phyloP scores from a whole-genome alignment of 2,329 filamentous ascomycete genomes.

The Aschersonia sp. region DNA sequence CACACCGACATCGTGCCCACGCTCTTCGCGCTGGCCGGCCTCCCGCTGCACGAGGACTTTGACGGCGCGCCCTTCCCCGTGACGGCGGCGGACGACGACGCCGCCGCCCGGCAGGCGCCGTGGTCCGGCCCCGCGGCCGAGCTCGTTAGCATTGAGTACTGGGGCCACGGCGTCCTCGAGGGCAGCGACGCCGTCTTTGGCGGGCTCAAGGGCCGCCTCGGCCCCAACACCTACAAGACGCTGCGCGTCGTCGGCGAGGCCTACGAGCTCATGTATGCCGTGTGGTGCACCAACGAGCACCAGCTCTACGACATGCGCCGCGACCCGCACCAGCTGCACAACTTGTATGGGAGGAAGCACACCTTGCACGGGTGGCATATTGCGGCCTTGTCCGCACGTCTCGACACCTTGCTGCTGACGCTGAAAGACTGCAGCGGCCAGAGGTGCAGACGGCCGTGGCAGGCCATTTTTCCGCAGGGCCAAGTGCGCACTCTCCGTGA shows the following conservation, averaged over 20 bases:
- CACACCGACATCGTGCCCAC: slow-evolving; percentile 53
- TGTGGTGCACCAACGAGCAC: slow-evolving; percentile 55
- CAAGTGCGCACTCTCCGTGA: slow-evolving; percentile 34
- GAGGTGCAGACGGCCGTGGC: slow-evolving; percentile 42
- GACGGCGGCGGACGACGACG: slow-evolving; percentile 9
- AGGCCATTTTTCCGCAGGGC: slow-evolving; percentile 36
- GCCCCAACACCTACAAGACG: slow-evolving; percentile 46
- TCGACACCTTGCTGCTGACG: slow-evolving; percentile 45
- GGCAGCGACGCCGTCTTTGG: slow-evolving; percentile 12
- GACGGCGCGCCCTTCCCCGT: slow-evolving; percentile 40
- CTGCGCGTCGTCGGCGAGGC: slow-evolving; percentile 35
- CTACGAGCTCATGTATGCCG: slow-evolving; percentile 42
- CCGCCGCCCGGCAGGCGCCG: not conserved
- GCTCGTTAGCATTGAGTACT: slow-evolving; percentile 44
- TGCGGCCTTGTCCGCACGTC: slow-evolving; percentile 28
- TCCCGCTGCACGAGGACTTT: slow-evolving; percentile 31
- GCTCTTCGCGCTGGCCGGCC: slow-evolving; percentile 29
- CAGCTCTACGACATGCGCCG: slow-evolving; percentile 50
- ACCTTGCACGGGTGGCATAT: slow-evolving; percentile 15
- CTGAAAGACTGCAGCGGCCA: slow-evolving; percentile 44
- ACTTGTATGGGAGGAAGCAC: slow-evolving; percentile 17
- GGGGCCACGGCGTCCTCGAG: slow-evolving; percentile 29
- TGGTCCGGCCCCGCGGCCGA: slow-evolving; percentile 22
- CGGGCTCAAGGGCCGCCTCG: slow-evolving; percentile 4
- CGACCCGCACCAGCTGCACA: slow-evolving; percentile 37